These are phyloP conservation scores for Fusarium sororula DNA, from an alignment of 2,329 filamentous ascomycete species.

Conservation along the genomic window DNA sequence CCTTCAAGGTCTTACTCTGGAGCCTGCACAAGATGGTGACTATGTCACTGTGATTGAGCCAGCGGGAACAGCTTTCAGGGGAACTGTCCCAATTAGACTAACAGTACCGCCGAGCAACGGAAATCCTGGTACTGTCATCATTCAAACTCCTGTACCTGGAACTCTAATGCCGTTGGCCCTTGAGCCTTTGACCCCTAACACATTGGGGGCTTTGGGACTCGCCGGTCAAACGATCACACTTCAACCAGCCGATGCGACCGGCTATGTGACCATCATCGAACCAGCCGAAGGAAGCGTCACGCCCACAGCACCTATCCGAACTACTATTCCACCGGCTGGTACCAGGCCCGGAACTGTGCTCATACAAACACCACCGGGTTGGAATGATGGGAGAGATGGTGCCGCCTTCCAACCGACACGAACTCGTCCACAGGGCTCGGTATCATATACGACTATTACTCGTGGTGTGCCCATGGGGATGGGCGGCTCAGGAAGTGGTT, in stretches of 20 bases:
- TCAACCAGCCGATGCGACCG: slow-evolving; percentile 7
- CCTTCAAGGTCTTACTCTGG: slow-evolving; percentile 4
- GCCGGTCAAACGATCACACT: slow-evolving; percentile 25
- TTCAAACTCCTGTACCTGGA: slow-evolving; percentile 23
- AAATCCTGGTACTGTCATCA: slow-evolving; percentile 27
- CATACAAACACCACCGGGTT: slow-evolving; percentile 28
- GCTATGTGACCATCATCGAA: slow-evolving; percentile 35
- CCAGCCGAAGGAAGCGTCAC: slow-evolving; percentile 13
- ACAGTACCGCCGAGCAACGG: slow-evolving; percentile 26
- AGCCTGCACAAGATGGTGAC: slow-evolving; percentile 6
- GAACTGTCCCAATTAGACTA: background rate
- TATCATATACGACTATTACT: slow-evolving; percentile 23
- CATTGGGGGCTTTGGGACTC: background rate
- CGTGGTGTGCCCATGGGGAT: background rate
- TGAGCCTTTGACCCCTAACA: accelerated
- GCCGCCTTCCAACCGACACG: background rate
- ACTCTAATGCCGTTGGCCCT: background rate
- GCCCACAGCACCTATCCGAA: slow-evolving; percentile 23
- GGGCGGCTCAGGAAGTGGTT: background rate
- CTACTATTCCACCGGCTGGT: slow-evolving; percentile 29
- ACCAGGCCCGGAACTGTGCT: slow-evolving; percentile 34
- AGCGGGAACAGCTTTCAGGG: background rate
- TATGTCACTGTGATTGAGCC: slow-evolving; percentile 32
- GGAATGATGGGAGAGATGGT: background rate
- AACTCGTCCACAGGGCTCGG: background rate